Percentiles rank a stretch among this genome's conserved stretches.
These are phyloP conservation scores for Ceratobasidium sp. DNA, from an alignment of 1,284 basidiomycete species.

Conservation along the genomic window DNA sequence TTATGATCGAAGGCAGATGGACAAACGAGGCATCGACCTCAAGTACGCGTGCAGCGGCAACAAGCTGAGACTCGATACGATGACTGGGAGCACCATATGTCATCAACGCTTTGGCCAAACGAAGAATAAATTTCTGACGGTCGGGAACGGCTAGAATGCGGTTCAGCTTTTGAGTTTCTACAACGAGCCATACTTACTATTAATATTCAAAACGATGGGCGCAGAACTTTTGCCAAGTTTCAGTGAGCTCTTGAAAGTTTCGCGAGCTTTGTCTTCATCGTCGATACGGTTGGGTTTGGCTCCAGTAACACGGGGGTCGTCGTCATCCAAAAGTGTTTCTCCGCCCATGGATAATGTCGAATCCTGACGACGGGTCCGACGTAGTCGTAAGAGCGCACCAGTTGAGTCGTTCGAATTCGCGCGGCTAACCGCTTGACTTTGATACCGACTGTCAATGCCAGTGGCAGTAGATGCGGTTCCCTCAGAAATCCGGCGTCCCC, in stretches of 20 bases:
- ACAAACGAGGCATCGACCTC: constrained; percentile 87
- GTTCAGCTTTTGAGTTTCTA: not conserved
- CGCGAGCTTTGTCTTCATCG: constrained; percentile 48
- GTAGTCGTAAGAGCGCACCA: constrained; percentile 17
- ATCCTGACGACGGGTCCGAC: constrained; percentile 26
- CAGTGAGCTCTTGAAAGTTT: constrained; percentile 22
- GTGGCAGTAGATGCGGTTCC: constrained; percentile 35
- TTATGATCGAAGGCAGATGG: constrained; percentile 83
- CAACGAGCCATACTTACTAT: constrained; percentile 30
- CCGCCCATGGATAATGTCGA: constrained; percentile 26
- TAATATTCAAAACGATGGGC: constrained; percentile 38
- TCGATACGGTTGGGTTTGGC: constrained; percentile 47
- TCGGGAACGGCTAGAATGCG: constrained; percentile 63
- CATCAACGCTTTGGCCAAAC: constrained; percentile 75
- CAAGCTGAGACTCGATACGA: constrained; percentile 76
- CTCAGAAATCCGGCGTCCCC: constrained; percentile 13
- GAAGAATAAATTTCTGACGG: constrained; percentile 73
- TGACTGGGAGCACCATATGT: constrained; percentile 79
- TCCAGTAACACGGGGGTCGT: constrained; percentile 50
- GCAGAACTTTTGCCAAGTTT: constrained; percentile 32
- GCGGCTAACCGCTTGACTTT: constrained; percentile 38
- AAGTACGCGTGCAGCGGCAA: constrained; percentile 82
- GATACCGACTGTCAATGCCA: constrained; percentile 30
- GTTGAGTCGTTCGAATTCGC: constrained; percentile 29
- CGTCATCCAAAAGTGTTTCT: constrained; percentile 46